Evolutionary conservation across 2,329 filamentous ascomycete genomes (phyloP).

Genomic region (Dryadomyces quercus-mongolicae): DNA sequence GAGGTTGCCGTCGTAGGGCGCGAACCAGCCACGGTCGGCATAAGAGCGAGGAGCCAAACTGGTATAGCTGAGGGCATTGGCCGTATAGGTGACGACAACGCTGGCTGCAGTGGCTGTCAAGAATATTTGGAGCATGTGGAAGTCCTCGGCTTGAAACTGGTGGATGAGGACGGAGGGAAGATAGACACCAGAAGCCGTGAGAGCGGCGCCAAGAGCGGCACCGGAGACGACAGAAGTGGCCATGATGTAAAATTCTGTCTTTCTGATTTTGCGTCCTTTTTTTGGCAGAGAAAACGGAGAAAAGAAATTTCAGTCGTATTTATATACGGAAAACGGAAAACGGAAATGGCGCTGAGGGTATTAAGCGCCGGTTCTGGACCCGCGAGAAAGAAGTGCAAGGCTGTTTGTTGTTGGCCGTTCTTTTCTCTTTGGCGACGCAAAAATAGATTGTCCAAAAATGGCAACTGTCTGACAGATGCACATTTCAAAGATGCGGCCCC

Average conservation of each 20-base stretch:
- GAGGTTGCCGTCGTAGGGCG: slow-evolving; percentile 50
- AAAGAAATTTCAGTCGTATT: too few relatives aligned
- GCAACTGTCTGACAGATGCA: too few relatives aligned
- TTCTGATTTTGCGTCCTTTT: too few relatives aligned
- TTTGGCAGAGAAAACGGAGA: too few relatives aligned
- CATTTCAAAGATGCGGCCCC: too few relatives aligned
- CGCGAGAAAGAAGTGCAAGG: too few relatives aligned
- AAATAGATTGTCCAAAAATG: too few relatives aligned
- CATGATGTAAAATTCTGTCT: slow-evolving; percentile 1
- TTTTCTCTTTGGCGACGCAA: too few relatives aligned
- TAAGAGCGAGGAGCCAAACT: slow-evolving; percentile 34
- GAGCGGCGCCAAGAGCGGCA: slow-evolving; percentile 47
- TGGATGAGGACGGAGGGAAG: slow-evolving; percentile 45
- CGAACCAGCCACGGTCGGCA: slow-evolving; percentile 40
- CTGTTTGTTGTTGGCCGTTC: too few relatives aligned
- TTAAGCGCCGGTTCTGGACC: too few relatives aligned
- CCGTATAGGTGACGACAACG: slow-evolving; percentile 33
- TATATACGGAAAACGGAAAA: too few relatives aligned
- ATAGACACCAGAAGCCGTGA: slow-evolving; percentile 48
- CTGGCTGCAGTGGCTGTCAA: slow-evolving; percentile 49
- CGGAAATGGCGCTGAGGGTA: too few relatives aligned
- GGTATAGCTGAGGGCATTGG: slow-evolving; percentile 30
- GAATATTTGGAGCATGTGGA: slow-evolving; percentile 55
- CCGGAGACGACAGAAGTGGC: slow-evolving; percentile 32
- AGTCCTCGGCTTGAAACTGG: slow-evolving; percentile 49